Conservation (phyloP, 2,329 filamentous ascomycete genomes). For the Talaromyces amestolkiae region DNA sequence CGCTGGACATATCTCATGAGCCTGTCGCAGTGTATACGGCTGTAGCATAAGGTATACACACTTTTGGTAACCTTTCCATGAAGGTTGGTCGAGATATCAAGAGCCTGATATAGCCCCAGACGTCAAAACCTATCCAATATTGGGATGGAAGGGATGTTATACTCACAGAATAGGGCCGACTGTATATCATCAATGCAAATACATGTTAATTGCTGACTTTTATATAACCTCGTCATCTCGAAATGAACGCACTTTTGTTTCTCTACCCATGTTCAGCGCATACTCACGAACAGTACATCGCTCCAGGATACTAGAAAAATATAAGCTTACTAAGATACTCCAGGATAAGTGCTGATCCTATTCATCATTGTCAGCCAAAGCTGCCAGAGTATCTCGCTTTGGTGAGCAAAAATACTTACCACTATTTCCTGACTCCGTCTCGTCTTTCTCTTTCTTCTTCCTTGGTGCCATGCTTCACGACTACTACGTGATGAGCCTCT, state of each 20-base stretch:
- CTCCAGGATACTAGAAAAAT: too few species aligned
- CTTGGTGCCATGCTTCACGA: slow-evolving; percentile 37
- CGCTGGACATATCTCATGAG: slow-evolving; percentile 34
- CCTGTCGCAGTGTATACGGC: background rate
- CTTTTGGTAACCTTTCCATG: slow-evolving; percentile 60
- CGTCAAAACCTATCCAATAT: background rate
- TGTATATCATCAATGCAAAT: slow-evolving; percentile 23
- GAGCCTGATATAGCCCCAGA: slow-evolving; percentile 39
- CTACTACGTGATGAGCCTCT: background rate
- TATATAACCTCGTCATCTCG: background rate
- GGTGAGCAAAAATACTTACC: slow-evolving; percentile 25
- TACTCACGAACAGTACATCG: background rate
- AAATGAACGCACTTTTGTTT: slow-evolving; percentile 18
- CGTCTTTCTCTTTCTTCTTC: slow-evolving; percentile 39
- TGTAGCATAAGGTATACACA: slow-evolving; percentile 23
- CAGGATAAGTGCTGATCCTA: slow-evolving; percentile 46
- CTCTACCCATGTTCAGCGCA: background rate
- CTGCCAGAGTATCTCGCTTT: background rate
- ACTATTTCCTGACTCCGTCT: slow-evolving; percentile 31
- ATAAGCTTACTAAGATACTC: slow-evolving; percentile 50
- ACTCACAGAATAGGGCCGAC: slow-evolving; percentile 55
- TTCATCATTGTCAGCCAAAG: background rate
- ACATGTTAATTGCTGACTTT: background rate
- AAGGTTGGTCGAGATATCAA: slow-evolving; percentile 60
- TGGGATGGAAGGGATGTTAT: background rate